phyloP scores from a whole-genome alignment of 331 rosid species.

The Rhamnella rubrinervis region DNA sequence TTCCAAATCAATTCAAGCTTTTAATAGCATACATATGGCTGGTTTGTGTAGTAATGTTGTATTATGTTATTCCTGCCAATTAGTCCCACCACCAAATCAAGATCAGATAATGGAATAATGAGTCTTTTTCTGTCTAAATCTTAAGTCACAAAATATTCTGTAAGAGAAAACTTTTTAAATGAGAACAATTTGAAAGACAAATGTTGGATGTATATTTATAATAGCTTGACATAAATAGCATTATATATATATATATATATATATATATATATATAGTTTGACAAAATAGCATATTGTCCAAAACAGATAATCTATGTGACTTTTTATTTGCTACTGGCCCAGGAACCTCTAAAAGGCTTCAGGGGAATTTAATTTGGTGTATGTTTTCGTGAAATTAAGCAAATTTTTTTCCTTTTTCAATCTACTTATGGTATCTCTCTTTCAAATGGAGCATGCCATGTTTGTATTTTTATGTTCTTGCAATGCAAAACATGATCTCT shows the following conservation, averaged over 20 bases:
- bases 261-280: no score
- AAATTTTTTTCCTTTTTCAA: background rate
- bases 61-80: no score
- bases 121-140: background rate
- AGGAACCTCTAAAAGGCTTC: background rate
- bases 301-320: background rate
- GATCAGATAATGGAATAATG: background rate
- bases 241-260: background rate
- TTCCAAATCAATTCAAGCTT: no score
- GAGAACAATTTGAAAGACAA: background rate
- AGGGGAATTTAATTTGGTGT: background rate
- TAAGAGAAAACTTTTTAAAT: background rate
- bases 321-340: no score
- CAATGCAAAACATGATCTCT: no score
- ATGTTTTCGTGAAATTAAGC: background rate
- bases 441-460: no score
- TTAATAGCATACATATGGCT: no score
- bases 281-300: conserved; percentile 2
- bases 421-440: background rate
- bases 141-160: background rate
- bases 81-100: background rate
- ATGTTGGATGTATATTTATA: background rate
- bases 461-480: no score
- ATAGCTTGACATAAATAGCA: background rate
- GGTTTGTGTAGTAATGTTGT: no score